phyloP scores from a whole-genome alignment of 805 yeast species.

The Peterozyma toletana region DNA sequence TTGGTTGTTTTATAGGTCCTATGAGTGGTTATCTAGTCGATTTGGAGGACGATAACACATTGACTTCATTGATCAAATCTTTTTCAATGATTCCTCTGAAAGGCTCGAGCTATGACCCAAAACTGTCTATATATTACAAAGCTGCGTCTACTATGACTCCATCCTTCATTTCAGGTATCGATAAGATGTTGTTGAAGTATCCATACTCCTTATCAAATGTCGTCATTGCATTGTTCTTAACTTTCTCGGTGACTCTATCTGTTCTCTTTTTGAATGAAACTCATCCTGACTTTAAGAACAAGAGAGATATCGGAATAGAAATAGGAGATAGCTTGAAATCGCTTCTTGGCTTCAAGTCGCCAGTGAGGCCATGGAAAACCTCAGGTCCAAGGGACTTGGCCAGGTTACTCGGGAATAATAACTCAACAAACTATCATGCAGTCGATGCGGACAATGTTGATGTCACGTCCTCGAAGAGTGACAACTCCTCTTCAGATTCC shows the following conservation, averaged over 20 bases:
- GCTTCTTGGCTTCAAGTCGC: slow-evolving; percentile 10
- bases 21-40: slow-evolving; percentile 33
- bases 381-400: background rate
- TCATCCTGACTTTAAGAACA: slow-evolving; percentile 29
- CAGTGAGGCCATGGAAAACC: slow-evolving; percentile 9
- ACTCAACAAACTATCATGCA: background rate
- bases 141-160: background rate
- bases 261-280: slow-evolving; percentile 39
- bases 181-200: slow-evolving; percentile 18
- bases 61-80: background rate
- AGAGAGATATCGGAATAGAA: slow-evolving; percentile 37
- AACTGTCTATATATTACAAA: background rate
- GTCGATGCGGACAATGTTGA: background rate
- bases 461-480: background rate
- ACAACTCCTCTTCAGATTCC: background rate
- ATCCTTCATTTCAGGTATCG: background rate
- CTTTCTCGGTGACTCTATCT: slow-evolving; percentile 27
- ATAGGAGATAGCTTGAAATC: slow-evolving; percentile 29
- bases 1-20: slow-evolving; percentile 58
- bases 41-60: slow-evolving; percentile 10
- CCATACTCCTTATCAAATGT: slow-evolving; percentile 49
- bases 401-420: background rate
- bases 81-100: slow-evolving; percentile 9
- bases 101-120: slow-evolving; percentile 17
- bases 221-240: slow-evolving; percentile 29